Base-by-base conservation (phyloP, 2,329 filamentous ascomycete genomes). In the Fusarium sp. region DNA sequence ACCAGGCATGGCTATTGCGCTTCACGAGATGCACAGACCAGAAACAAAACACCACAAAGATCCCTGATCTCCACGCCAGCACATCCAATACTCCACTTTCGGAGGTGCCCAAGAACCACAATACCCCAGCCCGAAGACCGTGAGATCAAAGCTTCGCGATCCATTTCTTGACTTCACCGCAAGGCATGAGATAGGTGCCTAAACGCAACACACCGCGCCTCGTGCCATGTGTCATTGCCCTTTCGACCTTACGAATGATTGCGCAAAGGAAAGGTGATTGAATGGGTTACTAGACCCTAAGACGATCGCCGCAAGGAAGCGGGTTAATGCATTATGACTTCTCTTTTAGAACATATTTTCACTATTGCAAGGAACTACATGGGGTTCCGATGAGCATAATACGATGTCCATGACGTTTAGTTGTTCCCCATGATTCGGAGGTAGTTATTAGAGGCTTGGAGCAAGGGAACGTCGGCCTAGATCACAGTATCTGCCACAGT, bases 251-350 rank as follows among this genome's bases (percentile, higher is more conserved):
- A 23, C n/a, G 56, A 44, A 50, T 20, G 28, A 44, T 23, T 45
- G 62, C 34, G 30, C 38, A 46, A 46, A 21, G 17, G 19, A 24
- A 15, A 19, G 50, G 12, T 28, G 28, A 24, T 21, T 30, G 26
- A 23, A 53, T 28, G 54, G 46, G 48, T 24, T 30, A 36, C 50
- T 21, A 52, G 26, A 44, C 36, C 34, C 45, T 54, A 44, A 54
- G 44, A 62, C 36, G 47, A 65, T 28, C 32, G 50, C 55, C 50
- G 47, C 28, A 56, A 51, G 36, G 32, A 68, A 49, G 61, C 54
- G 49, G 38, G 36, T 42, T 68, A 30, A 68, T 60, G 65, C 55
- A 44, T 68, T 61, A 68, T 44, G 65, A 68, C 44, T 39, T 60
- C 34, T 47, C 51, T 51, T 50, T 51, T 50, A 61, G 55, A 62